Evolutionary conservation across 495 filamentous ascomycete genomes (phyloP), one percentile per base, ranked within the genome.

Genomic region (Aspergillus ellipticus): DNA sequence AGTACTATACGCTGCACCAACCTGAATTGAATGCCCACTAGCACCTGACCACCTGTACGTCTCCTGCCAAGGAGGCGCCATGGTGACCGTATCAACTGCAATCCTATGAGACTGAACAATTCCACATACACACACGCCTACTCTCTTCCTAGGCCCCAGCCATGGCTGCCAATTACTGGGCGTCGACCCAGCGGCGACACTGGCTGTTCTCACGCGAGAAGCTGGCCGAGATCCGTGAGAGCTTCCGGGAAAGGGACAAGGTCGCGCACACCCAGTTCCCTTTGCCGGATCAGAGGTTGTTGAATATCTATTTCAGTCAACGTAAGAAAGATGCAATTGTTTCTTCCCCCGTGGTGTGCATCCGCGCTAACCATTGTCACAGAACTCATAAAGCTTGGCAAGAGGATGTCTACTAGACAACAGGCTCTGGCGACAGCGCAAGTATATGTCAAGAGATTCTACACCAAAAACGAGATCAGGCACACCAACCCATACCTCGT

Each of bases 81-180:
- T 48, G 43, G 24, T 47, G 43, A 26, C 43, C 21, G 15, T 26
- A 4, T 10, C 43, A 15, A 47, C 43, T 24, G 20, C 43, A 2
- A n/a, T 24, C 43, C 9, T 47, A 13, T 26, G 7, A 47, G 17
- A 47, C 21, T 47, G 15, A n/a, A 28, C 19, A 28, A 28, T n/a
- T n/a, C n/a, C n/a, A n/a, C n/a, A 15, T 2, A 39, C 9, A n/a
- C 35, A n/a, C 5, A 8, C 3, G n/a, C 8, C 35, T 42, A 15
- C 22, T 10, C 22, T 49, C 24, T 16, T 19, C 17, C 33, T 31
- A 42, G 42, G 24, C 31, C 28, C 51, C 35, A 28, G 35, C 42
- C 42, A 98, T 98, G 94, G 92, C 94, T 51, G 89, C 93, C 63
- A 97, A 94, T 71, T 98, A 89, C 73, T 98, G 95, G 94, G 88